phyloP scores from a whole-genome alignment of 805 yeast species.

The Hanseniaspora thailandica region DNA sequence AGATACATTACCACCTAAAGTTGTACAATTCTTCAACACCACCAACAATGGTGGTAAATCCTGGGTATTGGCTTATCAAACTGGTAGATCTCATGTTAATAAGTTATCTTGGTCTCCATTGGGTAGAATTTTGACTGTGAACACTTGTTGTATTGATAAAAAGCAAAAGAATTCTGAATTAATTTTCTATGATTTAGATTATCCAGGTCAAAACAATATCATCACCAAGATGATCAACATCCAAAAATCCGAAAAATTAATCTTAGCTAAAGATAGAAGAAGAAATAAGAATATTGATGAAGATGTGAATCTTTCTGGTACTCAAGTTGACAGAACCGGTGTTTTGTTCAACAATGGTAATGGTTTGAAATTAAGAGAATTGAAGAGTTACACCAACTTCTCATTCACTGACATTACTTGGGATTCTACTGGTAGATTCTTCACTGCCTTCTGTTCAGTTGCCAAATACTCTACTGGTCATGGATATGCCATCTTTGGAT shows the following conservation, averaged over 20 bases:
- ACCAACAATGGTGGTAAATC: conserved; percentile 31
- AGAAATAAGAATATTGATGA: conserved; percentile 35
- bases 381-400: conserved; percentile 50
- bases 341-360: conserved; percentile 12
- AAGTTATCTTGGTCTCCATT: conserved; percentile 79
- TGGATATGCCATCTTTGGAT: conserved; percentile 79
- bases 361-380: conserved; percentile 30
- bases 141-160: conserved; percentile 36
- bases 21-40: conserved; percentile 55
- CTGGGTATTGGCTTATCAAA: conserved; percentile 50
- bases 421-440: conserved; percentile 93
- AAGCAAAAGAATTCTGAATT: conserved; percentile 44
- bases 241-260: background rate
- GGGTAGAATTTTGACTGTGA: conserved; percentile 69
- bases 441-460: conserved; percentile 76
- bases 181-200: conserved; percentile 79
- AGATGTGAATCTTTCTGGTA: conserved; percentile 24
- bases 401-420: conserved; percentile 78
- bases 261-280: background rate
- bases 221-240: conserved; percentile 16
- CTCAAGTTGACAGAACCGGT: conserved; percentile 22
- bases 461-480: conserved; percentile 79
- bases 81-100: conserved; percentile 56
- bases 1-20: conserved; percentile 54
- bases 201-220: conserved; percentile 46